Conservation (phyloP, 352 stramenopile genomes). For the Globisporangium sylvaticum region DNA sequence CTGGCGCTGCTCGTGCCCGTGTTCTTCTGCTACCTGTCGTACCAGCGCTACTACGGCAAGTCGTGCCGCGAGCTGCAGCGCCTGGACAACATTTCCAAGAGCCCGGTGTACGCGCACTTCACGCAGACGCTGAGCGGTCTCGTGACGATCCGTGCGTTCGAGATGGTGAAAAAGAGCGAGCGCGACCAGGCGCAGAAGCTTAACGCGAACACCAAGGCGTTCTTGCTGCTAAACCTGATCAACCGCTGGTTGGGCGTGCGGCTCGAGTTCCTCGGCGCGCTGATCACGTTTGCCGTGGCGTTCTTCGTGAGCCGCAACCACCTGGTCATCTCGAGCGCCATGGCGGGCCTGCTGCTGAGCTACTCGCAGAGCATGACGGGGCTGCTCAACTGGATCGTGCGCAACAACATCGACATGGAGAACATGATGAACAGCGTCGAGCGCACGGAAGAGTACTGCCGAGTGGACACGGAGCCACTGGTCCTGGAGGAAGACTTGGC, state of each 20-base stretch:
- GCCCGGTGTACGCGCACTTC: constrained; percentile 92
- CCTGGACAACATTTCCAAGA: constrained; percentile 54
- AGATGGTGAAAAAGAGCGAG: constrained; percentile 38
- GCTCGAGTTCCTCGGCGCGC: constrained; percentile 78
- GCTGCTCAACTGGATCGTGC: constrained; percentile 94
- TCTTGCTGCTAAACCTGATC: constrained; percentile 87
- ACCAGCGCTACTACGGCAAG: constrained; percentile 63
- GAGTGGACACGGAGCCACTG: constrained; percentile 36
- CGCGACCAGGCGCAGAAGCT: constrained; percentile 36
- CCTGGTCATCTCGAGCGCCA: constrained; percentile 52
- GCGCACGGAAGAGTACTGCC: constrained; percentile 50
- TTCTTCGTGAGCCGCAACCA: constrained; percentile 81
- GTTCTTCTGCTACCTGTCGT: constrained; percentile 55
- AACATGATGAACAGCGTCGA: constrained; percentile 95
- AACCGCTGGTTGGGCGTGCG: constrained; percentile 96
- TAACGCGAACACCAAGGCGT: constrained; percentile 79
- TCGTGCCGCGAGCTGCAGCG: constrained; percentile 69
- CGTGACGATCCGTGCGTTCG: constrained; percentile 65
- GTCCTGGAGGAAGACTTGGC: constrained; percentile 5
- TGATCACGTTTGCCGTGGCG: constrained; percentile 90
- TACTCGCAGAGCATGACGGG: constrained; percentile 92
- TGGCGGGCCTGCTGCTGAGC: constrained; percentile 91
- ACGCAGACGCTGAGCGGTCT: constrained; percentile 86
- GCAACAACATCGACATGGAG: constrained; percentile 92
- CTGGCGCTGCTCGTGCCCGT: constrained; percentile 57